Percentiles rank a stretch among this genome's conserved stretches.
phyloP scores from a whole-genome alignment of 139 green algal species.

The Zygnema cylindricum region DNA sequence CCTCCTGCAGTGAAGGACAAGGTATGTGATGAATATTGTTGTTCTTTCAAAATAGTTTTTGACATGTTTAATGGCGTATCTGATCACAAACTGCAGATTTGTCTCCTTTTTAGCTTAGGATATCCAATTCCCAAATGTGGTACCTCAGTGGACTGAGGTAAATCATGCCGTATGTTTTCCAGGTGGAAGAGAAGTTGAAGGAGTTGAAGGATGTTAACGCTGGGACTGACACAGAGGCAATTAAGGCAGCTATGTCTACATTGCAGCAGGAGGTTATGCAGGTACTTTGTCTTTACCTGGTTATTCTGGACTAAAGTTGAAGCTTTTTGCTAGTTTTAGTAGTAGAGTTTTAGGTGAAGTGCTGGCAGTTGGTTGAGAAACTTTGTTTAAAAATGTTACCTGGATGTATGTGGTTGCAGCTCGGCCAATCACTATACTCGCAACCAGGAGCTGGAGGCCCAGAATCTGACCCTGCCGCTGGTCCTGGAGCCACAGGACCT shows the following conservation, averaged over 20 bases:
- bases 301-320: not conserved
- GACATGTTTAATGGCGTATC: not conserved
- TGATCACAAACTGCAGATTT: too few relatives aligned
- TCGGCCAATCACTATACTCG: constrained; percentile 86
- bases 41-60: not conserved
- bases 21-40: constrained; percentile 4
- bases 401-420: constrained; percentile 24
- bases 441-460: constrained; percentile 58
- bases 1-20: constrained; percentile 64
- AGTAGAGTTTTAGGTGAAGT: not conserved
- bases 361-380: too few relatives aligned
- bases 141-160: too few relatives aligned
- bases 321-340: not conserved
- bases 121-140: too few relatives aligned
- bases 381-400: too few relatives aligned
- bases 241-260: constrained; percentile 88
- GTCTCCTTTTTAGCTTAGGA: too few relatives aligned
- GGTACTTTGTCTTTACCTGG: constrained; percentile 61
- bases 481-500: constrained; percentile 39
- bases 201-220: constrained; percentile 78
- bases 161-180: constrained; percentile 71
- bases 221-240: constrained; percentile 77
- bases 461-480: constrained; percentile 32
- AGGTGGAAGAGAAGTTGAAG: constrained; percentile 82
- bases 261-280: constrained; percentile 93